Base-by-base conservation (phyloP, 1,284 basidiomycete species). In the Peniophora sp. region DNA sequence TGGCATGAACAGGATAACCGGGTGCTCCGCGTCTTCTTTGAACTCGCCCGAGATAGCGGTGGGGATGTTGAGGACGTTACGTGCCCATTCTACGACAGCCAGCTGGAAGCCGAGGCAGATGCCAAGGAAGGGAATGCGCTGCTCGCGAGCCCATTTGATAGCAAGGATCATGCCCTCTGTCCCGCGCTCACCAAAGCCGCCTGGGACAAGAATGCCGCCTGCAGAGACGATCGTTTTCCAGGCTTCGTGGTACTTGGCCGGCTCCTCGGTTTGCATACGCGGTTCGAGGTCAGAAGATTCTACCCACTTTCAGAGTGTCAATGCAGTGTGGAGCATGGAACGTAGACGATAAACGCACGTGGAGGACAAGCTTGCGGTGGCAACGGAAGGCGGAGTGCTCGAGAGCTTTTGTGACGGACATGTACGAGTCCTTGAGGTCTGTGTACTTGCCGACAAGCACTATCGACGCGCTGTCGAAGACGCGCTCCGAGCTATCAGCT, bases 81-180 rank as follows among this genome's bases (percentile, higher is more conserved):
- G 76, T 9, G 92, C 91, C 85, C 90, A 99, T 67, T 99, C 96
- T 54, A 98, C 76, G 9, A 98, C 96, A 16, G 96, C 94, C 48
- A 99, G 78, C 67, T 99, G 97, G 82, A 99, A 99, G 35, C 96
- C 96, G 32, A 98, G 83, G 67, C 96, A 99, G 66, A 99, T 95
- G 51, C 96, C 96, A 38, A 99, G 73, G 79, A 93, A 99, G 0
- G 96, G 97, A 5, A 96, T 75, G 56, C 92, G 90, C 65, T 97
- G 89, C 70, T 98, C 94, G 56, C 97, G 79, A 0, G 96, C 95
- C 82, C 96, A 96, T 68, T 92, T 95, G 64, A 95, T 93, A 19
- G 97, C 97, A 45, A 92, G 79, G 61, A 98, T 85, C 96, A 99
- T 99, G 46, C 96, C 96, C 69, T 97, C 96, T 0, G 90, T 96